A percentile compares a stretch with the other conserved stretches of the same genome.
Evolutionary conservation across 306 rosid genomes (phyloP).

Genomic region (Pachyrhizus erosus): DNA sequence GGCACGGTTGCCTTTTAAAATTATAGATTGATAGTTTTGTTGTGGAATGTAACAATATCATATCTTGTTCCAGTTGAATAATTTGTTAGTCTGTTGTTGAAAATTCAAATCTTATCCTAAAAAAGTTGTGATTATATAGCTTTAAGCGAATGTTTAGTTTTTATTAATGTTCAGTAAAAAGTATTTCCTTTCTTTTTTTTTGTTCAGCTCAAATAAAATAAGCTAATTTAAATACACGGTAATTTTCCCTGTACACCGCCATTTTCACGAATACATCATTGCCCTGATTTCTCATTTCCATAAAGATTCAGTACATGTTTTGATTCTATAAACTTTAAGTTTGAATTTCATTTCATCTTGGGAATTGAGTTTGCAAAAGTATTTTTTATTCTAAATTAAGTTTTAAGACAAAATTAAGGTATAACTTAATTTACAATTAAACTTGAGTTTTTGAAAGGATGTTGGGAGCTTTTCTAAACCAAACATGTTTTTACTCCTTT

Average conservation of each 20-base stretch:
- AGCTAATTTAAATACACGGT: not conserved
- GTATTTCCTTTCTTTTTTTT: not conserved
- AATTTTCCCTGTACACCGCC: not conserved
- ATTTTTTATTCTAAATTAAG: too few species aligned
- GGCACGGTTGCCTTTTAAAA: constrained; percentile 37
- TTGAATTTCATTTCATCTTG: not conserved
- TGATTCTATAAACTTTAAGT: not conserved
- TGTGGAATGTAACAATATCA: constrained; percentile 44
- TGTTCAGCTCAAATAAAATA: not conserved
- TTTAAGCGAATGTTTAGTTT: not conserved
- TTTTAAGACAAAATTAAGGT: too few species aligned
- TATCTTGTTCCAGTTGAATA: constrained; percentile 36
- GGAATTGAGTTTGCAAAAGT: too few species aligned
- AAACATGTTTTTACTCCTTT: too few species aligned
- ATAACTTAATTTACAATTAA: too few species aligned
- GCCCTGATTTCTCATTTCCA: not conserved
- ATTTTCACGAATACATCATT: not conserved
- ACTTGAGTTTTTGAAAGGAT: too few species aligned
- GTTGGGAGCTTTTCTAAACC: too few species aligned
- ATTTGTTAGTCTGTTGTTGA: constrained; percentile 25
- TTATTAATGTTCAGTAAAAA: not conserved
- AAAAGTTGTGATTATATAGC: not conserved
- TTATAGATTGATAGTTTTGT: constrained; percentile 38
- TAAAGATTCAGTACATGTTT: not conserved
- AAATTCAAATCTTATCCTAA: not conserved